phyloP scores from a whole-genome alignment of 768 basidiomycete genomes.

The Thelephora ganbajun region DNA sequence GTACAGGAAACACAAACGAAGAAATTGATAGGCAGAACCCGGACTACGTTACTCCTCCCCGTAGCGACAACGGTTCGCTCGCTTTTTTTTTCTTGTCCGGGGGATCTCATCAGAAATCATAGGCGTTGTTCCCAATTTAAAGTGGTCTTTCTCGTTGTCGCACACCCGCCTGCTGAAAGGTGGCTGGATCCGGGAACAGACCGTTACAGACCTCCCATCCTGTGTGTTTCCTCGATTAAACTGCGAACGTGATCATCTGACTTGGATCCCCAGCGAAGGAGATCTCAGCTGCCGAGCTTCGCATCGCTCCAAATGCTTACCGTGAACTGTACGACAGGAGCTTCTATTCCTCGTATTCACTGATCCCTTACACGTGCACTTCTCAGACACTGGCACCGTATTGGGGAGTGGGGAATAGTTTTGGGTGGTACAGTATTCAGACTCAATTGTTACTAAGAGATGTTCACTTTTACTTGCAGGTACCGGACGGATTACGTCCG shows the following conservation, averaged over 20 bases:
- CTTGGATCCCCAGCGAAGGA: slow-evolving; percentile 11
- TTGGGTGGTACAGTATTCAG: slow-evolving; percentile 8
- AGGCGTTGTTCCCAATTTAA: slow-evolving; percentile 14
- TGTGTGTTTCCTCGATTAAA: slow-evolving; percentile 6
- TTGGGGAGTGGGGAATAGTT: slow-evolving; percentile 16
- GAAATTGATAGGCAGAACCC: slow-evolving; percentile 12
- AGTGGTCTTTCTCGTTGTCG: slow-evolving; percentile 14
- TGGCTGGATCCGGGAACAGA: slow-evolving; percentile 16
- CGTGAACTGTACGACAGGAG: slow-evolving; percentile 11
- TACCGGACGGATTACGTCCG: slow-evolving; percentile 13
- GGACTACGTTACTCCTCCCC: slow-evolving; percentile 13
- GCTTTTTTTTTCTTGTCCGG: not conserved
- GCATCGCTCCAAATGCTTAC: slow-evolving; percentile 12
- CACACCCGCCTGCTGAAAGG: slow-evolving; percentile 14
- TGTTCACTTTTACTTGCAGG: too few species aligned
- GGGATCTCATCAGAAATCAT: not conserved
- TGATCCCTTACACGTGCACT: not conserved
- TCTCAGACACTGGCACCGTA: slow-evolving; percentile 14
- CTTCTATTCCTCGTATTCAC: not conserved
- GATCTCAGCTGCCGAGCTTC: slow-evolving; percentile 13
- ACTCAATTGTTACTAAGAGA: too few species aligned
- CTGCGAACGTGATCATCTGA: slow-evolving; percentile 1
- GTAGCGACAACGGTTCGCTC: slow-evolving; percentile 11
- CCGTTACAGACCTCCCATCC: slow-evolving; percentile 15
- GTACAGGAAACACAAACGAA: slow-evolving; percentile 11